phyloP scores from a whole-genome alignment of 306 rosid species.

The Cucurbita ficifolia region DNA sequence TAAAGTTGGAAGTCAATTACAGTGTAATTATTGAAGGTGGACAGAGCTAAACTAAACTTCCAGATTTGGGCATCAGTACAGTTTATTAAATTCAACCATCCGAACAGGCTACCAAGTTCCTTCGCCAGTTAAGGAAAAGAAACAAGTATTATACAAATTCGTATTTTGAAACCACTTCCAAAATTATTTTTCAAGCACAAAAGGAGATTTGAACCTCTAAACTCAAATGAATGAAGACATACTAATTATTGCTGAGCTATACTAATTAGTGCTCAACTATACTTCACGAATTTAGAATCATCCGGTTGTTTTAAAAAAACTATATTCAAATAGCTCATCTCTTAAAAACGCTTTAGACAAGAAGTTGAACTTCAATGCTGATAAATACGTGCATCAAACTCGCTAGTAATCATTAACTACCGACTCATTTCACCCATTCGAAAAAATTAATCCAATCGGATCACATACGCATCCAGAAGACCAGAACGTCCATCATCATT shows the following conservation, averaged over 20 bases:
- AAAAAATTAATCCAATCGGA: neutral
- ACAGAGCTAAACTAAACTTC: neutral
- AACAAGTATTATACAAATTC: neutral
- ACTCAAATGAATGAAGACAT: too few species aligned
- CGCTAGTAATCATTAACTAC: neutral
- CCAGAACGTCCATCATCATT: neutral
- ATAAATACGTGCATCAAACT: neutral
- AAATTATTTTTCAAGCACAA: too few species aligned
- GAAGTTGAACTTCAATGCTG: neutral
- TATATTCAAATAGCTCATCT: neutral
- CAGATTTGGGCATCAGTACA: neutral
- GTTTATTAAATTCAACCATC: neutral
- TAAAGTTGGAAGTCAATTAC: neutral
- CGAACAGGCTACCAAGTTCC: neutral
- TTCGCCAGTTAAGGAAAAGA: neutral
- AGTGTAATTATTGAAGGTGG: neutral
- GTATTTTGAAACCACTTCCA: too few species aligned
- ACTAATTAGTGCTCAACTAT: too few species aligned
- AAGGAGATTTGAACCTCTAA: too few species aligned
- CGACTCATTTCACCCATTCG: neutral
- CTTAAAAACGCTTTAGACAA: neutral
- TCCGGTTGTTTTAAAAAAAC: too few species aligned
- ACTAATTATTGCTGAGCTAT: too few species aligned
- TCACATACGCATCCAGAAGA: neutral
- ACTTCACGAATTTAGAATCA: too few species aligned